Conservation (phyloP, 306 rosid genomes). For the Delonix regia region DNA sequence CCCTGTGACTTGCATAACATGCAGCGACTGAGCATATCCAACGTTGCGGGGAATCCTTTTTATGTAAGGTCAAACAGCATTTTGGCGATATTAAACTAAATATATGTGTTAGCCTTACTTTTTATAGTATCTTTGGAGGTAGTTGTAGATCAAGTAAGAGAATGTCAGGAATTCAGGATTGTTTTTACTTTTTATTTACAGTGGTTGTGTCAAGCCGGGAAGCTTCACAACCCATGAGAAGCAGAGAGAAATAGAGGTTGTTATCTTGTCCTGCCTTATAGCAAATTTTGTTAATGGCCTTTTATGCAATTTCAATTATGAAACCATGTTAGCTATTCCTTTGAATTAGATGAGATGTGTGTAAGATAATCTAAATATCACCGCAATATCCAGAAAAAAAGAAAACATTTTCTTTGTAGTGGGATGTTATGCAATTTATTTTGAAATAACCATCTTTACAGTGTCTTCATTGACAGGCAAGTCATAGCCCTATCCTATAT, state of each 20-base stretch:
- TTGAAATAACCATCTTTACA: background rate
- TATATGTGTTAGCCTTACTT: background rate
- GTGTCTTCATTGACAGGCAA: too few relatives aligned
- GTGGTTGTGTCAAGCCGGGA: background rate
- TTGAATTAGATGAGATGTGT: background rate
- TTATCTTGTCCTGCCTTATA: background rate
- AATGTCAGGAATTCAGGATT: background rate
- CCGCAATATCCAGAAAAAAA: background rate
- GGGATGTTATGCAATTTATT: background rate
- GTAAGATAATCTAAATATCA: background rate
- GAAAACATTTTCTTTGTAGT: too few relatives aligned
- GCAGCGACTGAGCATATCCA: conserved; percentile 41
- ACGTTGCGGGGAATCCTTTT: conserved; percentile 21
- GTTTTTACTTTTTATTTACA: background rate
- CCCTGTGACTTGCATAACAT: conserved; percentile 30
- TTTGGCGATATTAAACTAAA: conserved; percentile 27
- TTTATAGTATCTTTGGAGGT: background rate
- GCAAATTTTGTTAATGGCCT: background rate
- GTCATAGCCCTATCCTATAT: background rate
- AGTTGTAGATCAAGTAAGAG: background rate
- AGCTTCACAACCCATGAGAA: background rate
- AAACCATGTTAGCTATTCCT: background rate
- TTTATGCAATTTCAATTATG: background rate
- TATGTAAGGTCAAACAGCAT: conserved; percentile 6
- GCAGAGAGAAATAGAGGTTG: background rate